Evolutionary conservation across 192 early-diverging fungal genomes (phyloP).

Genomic region (Linnemannia exigua): DNA sequence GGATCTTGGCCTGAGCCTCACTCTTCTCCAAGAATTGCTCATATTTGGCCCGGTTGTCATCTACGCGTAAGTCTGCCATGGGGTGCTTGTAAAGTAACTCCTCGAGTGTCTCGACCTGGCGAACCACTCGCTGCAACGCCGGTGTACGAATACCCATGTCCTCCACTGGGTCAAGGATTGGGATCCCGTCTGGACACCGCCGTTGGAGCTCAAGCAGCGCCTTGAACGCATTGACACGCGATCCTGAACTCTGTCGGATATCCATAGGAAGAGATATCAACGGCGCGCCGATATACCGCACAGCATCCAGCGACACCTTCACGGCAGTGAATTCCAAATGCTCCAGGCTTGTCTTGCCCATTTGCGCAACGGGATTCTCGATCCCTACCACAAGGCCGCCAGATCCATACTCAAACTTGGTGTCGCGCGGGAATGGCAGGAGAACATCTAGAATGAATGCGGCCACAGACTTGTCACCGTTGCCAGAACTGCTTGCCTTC

Average conservation of each 20-base stretch:
- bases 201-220: conserved; percentile 75
- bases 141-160: conserved; percentile 88
- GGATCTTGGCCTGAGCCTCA: conserved; percentile 67
- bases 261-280: conserved; percentile 82
- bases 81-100: conserved; percentile 69
- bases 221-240: conserved; percentile 43
- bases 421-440: conserved; percentile 38
- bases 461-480: neutral
- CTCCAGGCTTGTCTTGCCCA: conserved; percentile 60
- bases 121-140: conserved; percentile 74
- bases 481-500: conserved; percentile 2
- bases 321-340: conserved; percentile 66
- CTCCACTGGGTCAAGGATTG: conserved; percentile 85
- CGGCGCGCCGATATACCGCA: conserved; percentile 82
- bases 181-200: conserved; percentile 79
- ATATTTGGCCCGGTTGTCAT: conserved; percentile 72
- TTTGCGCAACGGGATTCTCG: conserved; percentile 7
- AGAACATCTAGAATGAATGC: conserved; percentile 88
- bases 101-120: conserved; percentile 75
- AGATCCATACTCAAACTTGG: conserved; percentile 65
- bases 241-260: conserved; percentile 59
- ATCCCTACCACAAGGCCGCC: conserved; percentile 65
- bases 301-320: conserved; percentile 77
- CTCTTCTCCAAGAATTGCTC: conserved; percentile 74
- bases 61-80: conserved; percentile 63